Evolutionary conservation across 192 early-diverging fungal species (phyloP), one percentile per base, ranked within the genome.

Genomic region (Fimicolochytrium jonesii): DNA sequence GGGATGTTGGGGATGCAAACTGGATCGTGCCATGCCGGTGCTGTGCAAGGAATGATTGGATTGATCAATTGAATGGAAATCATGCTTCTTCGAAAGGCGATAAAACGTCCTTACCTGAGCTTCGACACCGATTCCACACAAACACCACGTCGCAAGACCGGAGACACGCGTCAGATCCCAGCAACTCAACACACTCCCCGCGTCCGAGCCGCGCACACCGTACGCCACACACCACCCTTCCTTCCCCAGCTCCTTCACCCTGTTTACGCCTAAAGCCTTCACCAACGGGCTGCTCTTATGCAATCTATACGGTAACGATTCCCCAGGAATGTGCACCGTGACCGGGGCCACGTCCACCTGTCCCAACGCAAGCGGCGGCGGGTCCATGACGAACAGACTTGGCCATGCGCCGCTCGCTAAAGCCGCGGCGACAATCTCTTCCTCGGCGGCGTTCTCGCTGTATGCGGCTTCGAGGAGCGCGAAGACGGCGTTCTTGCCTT

Each of bases 241-340:
- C 18, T 26, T 6, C 6, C 10, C 31, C 32, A 37, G 6, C 7
- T 55, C 53, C 18, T 37, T 33, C 33, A 55, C 53, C 3, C 53
- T 18, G 4, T 30, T 34, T 9, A 34, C 10, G n/a, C 53, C 34
- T n/a, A 55, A 18, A 2, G 53, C 18, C 26, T 55, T 55, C 4
- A 55, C 6, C 53, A 55, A 36, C 33, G 53, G 3, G 53, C 53
- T 55, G 2, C 33, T 55, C 2, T 25, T 13, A 18, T 55, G 53
- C 53, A 55, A 18, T 4, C 53, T 3, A n/a, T 9, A 33, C 29
- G 6, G 26, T 7, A 34, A 34, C 15, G n/a, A 11, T 4, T 30
- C 33, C n/a, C 53, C 53, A 2, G 53, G 53, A 6, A 18, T 4
- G 35, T 55, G 32, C 2, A 55, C 33, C 30, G 53, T 55, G 15